A percentile compares a stretch with the other conserved stretches of the same genome.
Evolutionary conservation across 306 rosid species (phyloP).

Genomic region (Albizia julibrissin): DNA sequence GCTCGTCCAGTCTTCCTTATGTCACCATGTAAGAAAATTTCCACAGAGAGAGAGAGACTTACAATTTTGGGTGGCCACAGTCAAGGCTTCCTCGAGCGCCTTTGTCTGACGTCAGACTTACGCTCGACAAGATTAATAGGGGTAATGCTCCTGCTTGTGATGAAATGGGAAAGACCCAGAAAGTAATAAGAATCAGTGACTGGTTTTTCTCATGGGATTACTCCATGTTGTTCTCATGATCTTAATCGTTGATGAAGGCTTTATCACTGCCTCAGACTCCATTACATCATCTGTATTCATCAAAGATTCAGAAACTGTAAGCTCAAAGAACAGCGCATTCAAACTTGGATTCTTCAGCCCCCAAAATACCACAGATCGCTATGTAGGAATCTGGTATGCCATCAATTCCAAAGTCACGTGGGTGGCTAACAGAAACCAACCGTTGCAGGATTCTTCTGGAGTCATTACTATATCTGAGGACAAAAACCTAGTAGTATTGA

Average conservation of each 20-base stretch:
- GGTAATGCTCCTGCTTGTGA: neutral
- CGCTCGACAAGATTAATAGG: neutral
- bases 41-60: neutral
- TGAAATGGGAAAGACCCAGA: neutral
- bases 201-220: neutral
- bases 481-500: neutral
- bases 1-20: neutral
- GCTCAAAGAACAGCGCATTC: neutral
- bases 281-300: neutral
- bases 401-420: neutral
- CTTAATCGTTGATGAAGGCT: neutral
- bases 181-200: neutral
- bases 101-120: neutral
- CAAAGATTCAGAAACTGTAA: neutral
- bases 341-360: conserved; percentile 8
- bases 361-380: neutral
- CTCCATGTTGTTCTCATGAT: neutral
- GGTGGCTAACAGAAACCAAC: neutral
- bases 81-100: neutral
- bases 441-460: neutral
- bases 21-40: neutral
- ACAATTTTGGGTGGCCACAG: neutral
- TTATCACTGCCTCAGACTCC: neutral
- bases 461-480: neutral
- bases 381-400: conserved; percentile 25